A percentile compares a stretch with the other conserved stretches of the same genome.
These are phyloP conservation scores for Gossypium davidsonii DNA, from an alignment of 441 rosid genomes.

Conservation along the genomic window DNA sequence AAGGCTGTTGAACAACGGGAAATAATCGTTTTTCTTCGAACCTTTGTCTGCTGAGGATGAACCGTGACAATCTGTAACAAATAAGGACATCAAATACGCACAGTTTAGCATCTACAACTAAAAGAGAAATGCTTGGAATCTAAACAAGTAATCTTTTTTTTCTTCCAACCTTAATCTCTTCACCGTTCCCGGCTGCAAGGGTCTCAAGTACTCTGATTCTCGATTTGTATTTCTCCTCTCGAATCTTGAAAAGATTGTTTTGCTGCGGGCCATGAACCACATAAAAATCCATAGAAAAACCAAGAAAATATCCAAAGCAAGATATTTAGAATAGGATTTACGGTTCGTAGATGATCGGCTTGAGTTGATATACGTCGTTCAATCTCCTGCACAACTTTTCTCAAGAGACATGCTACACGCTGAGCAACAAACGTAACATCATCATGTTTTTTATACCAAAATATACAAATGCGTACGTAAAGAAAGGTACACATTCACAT, in stretches of 20 bases:
- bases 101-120: not conserved
- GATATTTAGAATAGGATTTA: conserved; percentile 22
- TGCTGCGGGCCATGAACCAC: conserved; percentile 41
- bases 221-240: conserved; percentile 62
- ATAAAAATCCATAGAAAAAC: conserved; percentile 15
- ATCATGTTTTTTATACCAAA: not conserved
- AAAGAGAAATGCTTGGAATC: not conserved
- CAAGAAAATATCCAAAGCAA: not conserved
- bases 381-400: conserved; percentile 89
- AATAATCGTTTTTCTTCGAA: conserved; percentile 6
- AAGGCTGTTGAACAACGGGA: not conserved
- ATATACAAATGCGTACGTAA: not conserved
- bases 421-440: conserved; percentile 24
- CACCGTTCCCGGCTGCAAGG: conserved; percentile 64
- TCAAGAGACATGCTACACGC: conserved; percentile 73
- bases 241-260: conserved; percentile 57
- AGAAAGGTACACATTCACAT: too few relatives aligned
- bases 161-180: conserved; percentile 52
- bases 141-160: not conserved
- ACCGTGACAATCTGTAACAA: conserved; percentile 35
- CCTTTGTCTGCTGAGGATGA: conserved; percentile 54
- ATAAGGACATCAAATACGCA: conserved; percentile 9
- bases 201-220: conserved; percentile 77
- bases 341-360: conserved; percentile 87
- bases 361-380: conserved; percentile 94